Base-by-base conservation (phyloP, 805 yeast species). In the Metschnikowia lochheadii region DNA sequence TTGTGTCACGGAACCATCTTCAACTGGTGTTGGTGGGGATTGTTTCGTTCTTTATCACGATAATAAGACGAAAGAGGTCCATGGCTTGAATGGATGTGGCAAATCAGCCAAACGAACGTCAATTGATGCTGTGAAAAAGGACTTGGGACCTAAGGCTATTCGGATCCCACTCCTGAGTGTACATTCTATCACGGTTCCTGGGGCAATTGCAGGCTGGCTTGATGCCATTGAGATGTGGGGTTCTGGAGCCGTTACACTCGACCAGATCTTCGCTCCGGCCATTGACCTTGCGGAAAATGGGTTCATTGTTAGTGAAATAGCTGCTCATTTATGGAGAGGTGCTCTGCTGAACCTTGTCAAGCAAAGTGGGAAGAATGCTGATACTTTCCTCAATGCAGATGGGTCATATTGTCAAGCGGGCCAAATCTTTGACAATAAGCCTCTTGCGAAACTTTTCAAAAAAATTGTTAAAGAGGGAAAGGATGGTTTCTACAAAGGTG, bases 191-290 rank as follows among this genome's bases (percentile, higher is more conserved):
- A 84, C 83, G 46, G 90, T 87, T 4, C 94, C 94, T 0, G 95
- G 95, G 4, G 84, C 89, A 1, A 76, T 86, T 44, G 88, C 89
- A 5, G 92, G 89, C 0, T 87, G 94, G 94, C 63, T 75, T 41
- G 94, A 87, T 63, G 79, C 88, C 2, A 68, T 78, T 36, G 82
- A 80, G 39, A 70, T 66, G 51, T 87, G 90, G 88, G 94, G 95
- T 1, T 81, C 87, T 26, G 86, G 87, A 1, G 80, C 79, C 6
- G 80, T 87, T 11, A 58, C 81, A 0, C 65, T 86, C 58, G 78
- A 64, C 1, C 83, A 86, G 51, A 74, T 84, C 31, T 65, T 84
- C 33, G 73, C 76, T 51, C 87, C 88, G 6, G 87, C 88, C 0
- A 84, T 85, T 48, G 82, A 81, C 5, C 68, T 87, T 51, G 89